Conservation (phyloP, 306 rosid species). For the Rosa persica region DNA sequence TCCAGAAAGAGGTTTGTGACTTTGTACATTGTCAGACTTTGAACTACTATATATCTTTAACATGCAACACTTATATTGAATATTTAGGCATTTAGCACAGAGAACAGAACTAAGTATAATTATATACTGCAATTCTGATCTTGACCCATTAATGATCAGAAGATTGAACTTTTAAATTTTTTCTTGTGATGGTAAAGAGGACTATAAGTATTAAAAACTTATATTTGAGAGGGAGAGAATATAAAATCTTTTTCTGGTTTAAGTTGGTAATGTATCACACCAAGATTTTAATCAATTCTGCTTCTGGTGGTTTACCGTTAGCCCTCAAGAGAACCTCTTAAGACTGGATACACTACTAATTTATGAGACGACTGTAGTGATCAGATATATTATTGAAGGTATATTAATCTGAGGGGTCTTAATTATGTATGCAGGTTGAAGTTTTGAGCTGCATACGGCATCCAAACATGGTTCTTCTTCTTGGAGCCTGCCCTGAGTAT, state of each 20-base stretch:
- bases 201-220: background rate
- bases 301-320: too few species aligned
- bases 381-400: background rate
- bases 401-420: background rate
- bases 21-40: background rate
- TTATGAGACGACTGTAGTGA: background rate
- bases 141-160: background rate
- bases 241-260: background rate
- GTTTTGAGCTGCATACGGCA: constrained; percentile 75
- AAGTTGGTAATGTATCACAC: background rate
- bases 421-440: constrained; percentile 53
- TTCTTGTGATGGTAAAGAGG: background rate
- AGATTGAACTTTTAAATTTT: background rate
- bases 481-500: constrained; percentile 81
- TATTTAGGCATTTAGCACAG: background rate
- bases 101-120: background rate
- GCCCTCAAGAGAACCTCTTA: background rate
- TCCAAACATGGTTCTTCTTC: constrained; percentile 89
- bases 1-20: constrained; percentile 61
- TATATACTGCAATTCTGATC: background rate
- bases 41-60: background rate
- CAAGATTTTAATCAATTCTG: too few species aligned
- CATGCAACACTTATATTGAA: background rate
- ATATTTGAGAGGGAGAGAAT: background rate
- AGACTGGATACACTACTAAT: background rate